Conservation (phyloP, 1,139 yeast species). For the Spathaspora sp. region DNA sequence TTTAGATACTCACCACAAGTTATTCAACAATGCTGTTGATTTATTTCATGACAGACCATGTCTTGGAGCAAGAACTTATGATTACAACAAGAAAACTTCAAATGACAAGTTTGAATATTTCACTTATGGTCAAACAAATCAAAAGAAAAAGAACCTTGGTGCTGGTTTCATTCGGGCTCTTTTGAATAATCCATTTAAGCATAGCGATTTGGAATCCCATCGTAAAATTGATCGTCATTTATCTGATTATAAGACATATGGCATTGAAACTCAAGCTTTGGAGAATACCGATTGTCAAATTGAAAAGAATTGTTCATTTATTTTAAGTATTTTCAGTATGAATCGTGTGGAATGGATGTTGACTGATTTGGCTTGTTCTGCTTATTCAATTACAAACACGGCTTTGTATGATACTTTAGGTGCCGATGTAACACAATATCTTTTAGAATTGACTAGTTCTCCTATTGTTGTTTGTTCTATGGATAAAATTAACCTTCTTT, state of each 20-base stretch:
- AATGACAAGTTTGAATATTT: conserved; percentile 17
- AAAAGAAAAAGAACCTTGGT: conserved; percentile 24
- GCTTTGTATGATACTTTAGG: conserved; percentile 39
- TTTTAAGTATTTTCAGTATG: conserved; percentile 30
- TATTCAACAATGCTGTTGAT: conserved; percentile 26
- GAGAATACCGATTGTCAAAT: conserved; percentile 11
- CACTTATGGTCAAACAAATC: conserved; percentile 17
- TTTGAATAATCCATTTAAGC: conserved; percentile 23
- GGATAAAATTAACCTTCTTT: conserved; percentile 26
- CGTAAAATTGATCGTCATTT: conserved; percentile 24
- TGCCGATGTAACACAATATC: conserved; percentile 26
- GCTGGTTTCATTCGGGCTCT: conserved; percentile 30
- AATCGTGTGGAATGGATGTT: conserved; percentile 37
- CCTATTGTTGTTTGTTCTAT: conserved; percentile 32
- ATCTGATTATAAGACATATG: conserved; percentile 19
- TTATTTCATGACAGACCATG: conserved; percentile 24
- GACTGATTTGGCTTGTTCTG: conserved; percentile 35
- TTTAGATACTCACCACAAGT: conserved; percentile 28
- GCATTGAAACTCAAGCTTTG: conserved; percentile 8
- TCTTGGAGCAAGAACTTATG: conserved; percentile 27
- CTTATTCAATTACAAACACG: conserved; percentile 34
- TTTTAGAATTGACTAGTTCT: conserved; percentile 27
- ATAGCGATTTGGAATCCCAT: conserved; percentile 19
- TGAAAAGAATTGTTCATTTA: conserved; percentile 22
- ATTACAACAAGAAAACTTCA: conserved; percentile 20